Evolutionary conservation across 805 yeast species (phyloP), one percentile per base, ranked within the genome.

Genomic region (Ogataea methanolica): DNA sequence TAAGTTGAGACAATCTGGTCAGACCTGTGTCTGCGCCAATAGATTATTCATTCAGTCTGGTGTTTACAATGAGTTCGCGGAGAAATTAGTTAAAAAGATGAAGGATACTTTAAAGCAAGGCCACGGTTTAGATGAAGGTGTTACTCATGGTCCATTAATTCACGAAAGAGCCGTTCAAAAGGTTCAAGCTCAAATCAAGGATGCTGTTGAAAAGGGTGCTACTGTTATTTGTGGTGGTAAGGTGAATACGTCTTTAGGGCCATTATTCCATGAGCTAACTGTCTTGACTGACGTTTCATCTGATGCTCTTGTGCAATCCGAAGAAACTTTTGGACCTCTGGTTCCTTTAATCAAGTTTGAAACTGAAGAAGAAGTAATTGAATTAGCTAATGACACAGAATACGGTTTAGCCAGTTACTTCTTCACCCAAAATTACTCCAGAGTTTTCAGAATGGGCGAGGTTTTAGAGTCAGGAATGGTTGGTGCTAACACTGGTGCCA

Each of bases 261-360:
- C 74, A 39, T 71, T 71, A 58, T 87, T 82, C 71, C 87, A 75
- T 59, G 82, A 79, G 26, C 81, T 87, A 47, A 87, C 95, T 0
- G 73, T 87, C 14, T 62, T 87, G 44, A 72, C 78, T n/a, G 76
- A 79, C 50, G 85, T 80, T 41, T 78, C 81, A 42, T 62, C 69
- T 2, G 72, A 71, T 19, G 85, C 86, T 80, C 53, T 63, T 38
- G 78, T 86, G 33, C 72, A 76, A 55, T 54, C 64, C n/a, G 90
- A 85, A 56, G 95, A 87, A 63, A 85, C 91, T 2, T 87, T 87
- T 63, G 95, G 94, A 2, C 95, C 95, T 2, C 71, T 87, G 16
- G 87, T 87, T 17, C 87, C 89, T 1, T 65, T 88, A 44, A 76
- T 84, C 61, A 78, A 76, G 59, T 87, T 87, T 60, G 62, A 65